Evolutionary conservation across 768 basidiomycete genomes (phyloP).

Genomic region (Tylopilus rubrobrunneus): DNA sequence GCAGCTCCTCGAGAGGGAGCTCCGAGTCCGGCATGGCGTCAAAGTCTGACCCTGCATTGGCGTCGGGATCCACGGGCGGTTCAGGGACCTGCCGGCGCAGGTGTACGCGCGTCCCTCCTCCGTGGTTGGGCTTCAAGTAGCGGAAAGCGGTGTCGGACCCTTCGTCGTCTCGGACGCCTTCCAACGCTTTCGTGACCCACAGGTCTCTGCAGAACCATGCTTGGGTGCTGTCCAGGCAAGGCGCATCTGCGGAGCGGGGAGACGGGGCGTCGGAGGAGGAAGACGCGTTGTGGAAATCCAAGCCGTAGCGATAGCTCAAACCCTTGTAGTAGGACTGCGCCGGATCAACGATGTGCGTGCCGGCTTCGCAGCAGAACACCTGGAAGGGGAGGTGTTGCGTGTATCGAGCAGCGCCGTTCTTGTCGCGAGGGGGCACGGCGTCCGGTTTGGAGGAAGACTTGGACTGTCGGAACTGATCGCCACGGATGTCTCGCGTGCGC

Average conservation of each 20-base stretch:
- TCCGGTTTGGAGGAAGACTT: constrained; percentile 89
- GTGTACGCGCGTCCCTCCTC: constrained; percentile 27
- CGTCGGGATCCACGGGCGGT: constrained; percentile 55
- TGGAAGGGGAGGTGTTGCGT: constrained; percentile 94
- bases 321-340: constrained; percentile 93
- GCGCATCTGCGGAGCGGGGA: constrained; percentile 68
- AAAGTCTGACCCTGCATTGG: constrained; percentile 82
- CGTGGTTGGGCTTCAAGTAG: constrained; percentile 3
- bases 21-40: constrained; percentile 79
- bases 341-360: constrained; percentile 96
- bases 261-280: constrained; percentile 53
- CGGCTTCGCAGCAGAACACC: constrained; percentile 98
- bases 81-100: constrained; percentile 30
- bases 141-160: constrained; percentile 15
- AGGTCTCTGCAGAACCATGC: constrained; percentile 98
- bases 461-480: constrained; percentile 96
- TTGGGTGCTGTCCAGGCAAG: constrained; percentile 93
- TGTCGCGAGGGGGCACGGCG: constrained; percentile 90
- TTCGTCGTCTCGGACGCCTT: constrained; percentile 61
- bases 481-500: constrained; percentile 96
- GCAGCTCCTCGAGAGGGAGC: constrained; percentile 26
- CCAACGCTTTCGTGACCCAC: constrained; percentile 85
- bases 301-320: constrained; percentile 78
- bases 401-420: constrained; percentile 76
- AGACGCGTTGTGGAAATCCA: constrained; percentile 77